A percentile compares a stretch with the other conserved stretches of the same genome.
phyloP scores from a whole-genome alignment of 1,139 yeast species.

The Insectozyma bohioensis region DNA sequence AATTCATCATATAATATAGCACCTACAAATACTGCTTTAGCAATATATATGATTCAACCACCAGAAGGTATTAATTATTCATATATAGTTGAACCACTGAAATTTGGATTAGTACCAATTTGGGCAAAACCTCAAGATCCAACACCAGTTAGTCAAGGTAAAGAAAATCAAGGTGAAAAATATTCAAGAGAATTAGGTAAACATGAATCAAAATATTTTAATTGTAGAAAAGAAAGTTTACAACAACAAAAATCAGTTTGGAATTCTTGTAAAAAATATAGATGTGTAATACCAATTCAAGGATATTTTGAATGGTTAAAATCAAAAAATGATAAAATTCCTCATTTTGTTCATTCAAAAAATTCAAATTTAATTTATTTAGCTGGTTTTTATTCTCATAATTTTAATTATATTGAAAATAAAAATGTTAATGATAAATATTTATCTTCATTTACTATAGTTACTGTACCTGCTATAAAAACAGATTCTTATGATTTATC shows the following conservation, averaged over 20 bases:
- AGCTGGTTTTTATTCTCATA: conserved; percentile 69
- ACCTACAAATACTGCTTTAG: conserved; percentile 39
- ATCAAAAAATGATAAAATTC: conserved; percentile 42
- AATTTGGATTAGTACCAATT: conserved; percentile 41
- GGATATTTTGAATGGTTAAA: conserved; percentile 87
- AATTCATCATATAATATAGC: conserved; percentile 38
- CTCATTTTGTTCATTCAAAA: conserved; percentile 63
- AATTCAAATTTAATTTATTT: conserved; percentile 56
- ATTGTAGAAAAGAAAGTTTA: conserved; percentile 63
- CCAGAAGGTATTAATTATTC: conserved; percentile 10
- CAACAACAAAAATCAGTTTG: conserved; percentile 46
- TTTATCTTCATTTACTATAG: conserved; percentile 61
- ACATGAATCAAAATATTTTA: conserved; percentile 44
- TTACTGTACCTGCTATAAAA: conserved; percentile 68
- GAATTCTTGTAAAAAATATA: conserved; percentile 40
- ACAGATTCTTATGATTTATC: conserved; percentile 45
- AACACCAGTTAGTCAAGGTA: conserved; percentile 22
- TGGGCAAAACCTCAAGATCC: conserved; percentile 43
- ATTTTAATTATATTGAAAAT: conserved; percentile 29
- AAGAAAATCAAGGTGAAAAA: conserved; percentile 17
- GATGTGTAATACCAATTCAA: conserved; percentile 75
- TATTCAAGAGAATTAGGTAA: conserved; percentile 33
- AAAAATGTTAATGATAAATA: conserved; percentile 24
- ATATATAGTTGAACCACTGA: conserved; percentile 39
- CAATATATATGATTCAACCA: conserved; percentile 23